These are phyloP conservation scores for Phytophthora megakarya DNA, from an alignment of 352 stramenopile genomes.

Conservation along the genomic window DNA sequence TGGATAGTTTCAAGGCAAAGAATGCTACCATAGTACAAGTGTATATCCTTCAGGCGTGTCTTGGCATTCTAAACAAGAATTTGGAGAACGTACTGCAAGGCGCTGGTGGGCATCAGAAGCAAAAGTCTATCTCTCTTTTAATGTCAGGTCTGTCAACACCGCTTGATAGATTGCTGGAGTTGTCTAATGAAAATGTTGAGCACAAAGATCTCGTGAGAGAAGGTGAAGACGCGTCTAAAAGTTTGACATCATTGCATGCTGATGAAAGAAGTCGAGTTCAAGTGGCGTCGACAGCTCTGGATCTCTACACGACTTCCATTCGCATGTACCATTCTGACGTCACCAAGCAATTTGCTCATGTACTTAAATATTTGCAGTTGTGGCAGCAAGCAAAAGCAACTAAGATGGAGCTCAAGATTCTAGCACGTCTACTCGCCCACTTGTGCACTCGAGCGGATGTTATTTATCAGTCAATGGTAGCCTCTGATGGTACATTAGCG, in stretches of 20 bases:
- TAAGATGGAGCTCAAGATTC: slow-evolving; percentile 51
- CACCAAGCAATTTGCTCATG: slow-evolving; percentile 45
- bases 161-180: slow-evolving; percentile 43
- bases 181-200: slow-evolving; percentile 17
- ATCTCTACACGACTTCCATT: slow-evolving; percentile 61
- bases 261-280: slow-evolving; percentile 22
- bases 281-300: slow-evolving; percentile 44
- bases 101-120: slow-evolving; percentile 11
- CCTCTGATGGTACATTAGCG: slow-evolving; percentile 32
- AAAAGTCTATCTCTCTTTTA: slow-evolving; percentile 29
- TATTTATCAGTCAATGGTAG: slow-evolving; percentile 39
- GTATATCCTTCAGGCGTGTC: slow-evolving; percentile 48
- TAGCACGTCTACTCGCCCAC: slow-evolving; percentile 44
- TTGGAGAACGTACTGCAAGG: slow-evolving; percentile 38
- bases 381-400: slow-evolving; percentile 40
- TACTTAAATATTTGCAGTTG: slow-evolving; percentile 47
- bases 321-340: slow-evolving; percentile 56
- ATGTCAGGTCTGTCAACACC: slow-evolving; percentile 29
- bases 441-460: slow-evolving; percentile 40
- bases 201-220: neutral
- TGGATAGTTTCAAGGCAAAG: slow-evolving; percentile 36
- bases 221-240: neutral
- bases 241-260: slow-evolving; percentile 2
- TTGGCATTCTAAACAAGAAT: slow-evolving; percentile 52
- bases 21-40: slow-evolving; percentile 20